phyloP scores from a whole-genome alignment of 129 eudicot species.

The Escallonia herrerae region DNA sequence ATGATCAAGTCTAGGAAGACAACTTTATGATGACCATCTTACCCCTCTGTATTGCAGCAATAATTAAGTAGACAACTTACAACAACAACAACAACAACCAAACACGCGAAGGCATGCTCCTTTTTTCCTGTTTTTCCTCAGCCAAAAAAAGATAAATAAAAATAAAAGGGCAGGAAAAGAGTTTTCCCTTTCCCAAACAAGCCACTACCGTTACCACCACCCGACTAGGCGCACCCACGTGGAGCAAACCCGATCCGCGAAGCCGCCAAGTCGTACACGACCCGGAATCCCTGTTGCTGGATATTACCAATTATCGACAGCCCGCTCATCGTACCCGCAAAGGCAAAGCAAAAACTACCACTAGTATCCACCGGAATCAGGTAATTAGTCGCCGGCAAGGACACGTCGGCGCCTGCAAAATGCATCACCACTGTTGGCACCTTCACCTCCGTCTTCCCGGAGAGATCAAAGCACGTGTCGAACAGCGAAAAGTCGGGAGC shows the following conservation, averaged over 20 bases:
- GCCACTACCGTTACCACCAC: neutral
- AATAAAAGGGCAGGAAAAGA: neutral
- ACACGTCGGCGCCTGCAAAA: constrained; percentile 72
- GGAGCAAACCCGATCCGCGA: constrained; percentile 85
- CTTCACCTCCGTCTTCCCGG: constrained; percentile 77
- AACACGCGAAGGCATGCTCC: neutral
- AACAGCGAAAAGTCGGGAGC: constrained; percentile 67
- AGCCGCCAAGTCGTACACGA: constrained; percentile 63
- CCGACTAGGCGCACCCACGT: constrained; percentile 37
- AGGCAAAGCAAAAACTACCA: constrained; percentile 83
- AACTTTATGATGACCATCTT: constrained; percentile 1
- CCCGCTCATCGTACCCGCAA: constrained; percentile 82
- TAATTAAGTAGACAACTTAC: constrained; percentile 1
- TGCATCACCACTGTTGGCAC: constrained; percentile 94
- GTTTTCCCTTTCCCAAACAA: neutral
- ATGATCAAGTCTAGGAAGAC: neutral
- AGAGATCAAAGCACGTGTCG: constrained; percentile 81
- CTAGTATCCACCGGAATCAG: constrained; percentile 76
- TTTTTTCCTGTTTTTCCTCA: neutral
- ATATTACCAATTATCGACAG: constrained; percentile 84
- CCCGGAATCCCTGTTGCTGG: constrained; percentile 94
- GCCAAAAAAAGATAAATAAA: neutral
- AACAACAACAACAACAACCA: constrained; percentile 2
- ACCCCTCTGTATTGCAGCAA: neutral
- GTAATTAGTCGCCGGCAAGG: constrained; percentile 82